phyloP scores from a whole-genome alignment of 306 rosid species.

The Sindora glabra region DNA sequence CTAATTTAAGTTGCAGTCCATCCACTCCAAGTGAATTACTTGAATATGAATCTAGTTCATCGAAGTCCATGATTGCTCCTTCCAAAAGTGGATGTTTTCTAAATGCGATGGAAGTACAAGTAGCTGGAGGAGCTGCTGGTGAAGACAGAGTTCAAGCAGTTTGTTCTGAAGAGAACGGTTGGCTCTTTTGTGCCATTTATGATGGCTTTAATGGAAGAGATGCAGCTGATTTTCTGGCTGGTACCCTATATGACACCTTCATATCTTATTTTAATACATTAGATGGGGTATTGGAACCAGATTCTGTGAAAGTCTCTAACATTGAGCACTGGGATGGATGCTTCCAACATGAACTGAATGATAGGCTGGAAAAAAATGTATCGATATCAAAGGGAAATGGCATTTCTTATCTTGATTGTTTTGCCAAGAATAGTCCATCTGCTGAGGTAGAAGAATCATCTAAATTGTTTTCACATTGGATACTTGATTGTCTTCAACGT shows the following conservation, averaged over 20 bases:
- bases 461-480: conserved; percentile 39
- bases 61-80: conserved; percentile 60
- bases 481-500: conserved; percentile 72
- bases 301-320: conserved; percentile 25
- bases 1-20: conserved; percentile 91
- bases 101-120: conserved; percentile 72
- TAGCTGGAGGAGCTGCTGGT: conserved; percentile 99
- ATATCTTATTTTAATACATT: conserved; percentile 46
- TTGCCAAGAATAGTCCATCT: conserved; percentile 20
- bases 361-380: conserved; percentile 19
- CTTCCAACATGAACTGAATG: conserved; percentile 23
- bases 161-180: conserved; percentile 94
- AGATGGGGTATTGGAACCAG: conserved; percentile 51
- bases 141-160: conserved; percentile 99
- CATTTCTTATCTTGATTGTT: conserved; percentile 12
- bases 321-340: conserved; percentile 19
- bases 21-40: conserved; percentile 45
- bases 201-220: conserved; percentile 98
- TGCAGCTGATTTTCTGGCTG: conserved; percentile 94
- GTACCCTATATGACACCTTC: conserved; percentile 75
- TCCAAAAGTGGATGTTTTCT: conserved; percentile 67
- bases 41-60: conserved; percentile 52
- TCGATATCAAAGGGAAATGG: conserved; percentile 3
- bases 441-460: conserved; percentile 15
- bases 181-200: conserved; percentile 95